Percentiles rank a stretch among this genome's conserved stretches.
These are phyloP conservation scores for Dittrichia graveolens DNA, from an alignment of 129 eudicot species.

Conservation along the genomic window DNA sequence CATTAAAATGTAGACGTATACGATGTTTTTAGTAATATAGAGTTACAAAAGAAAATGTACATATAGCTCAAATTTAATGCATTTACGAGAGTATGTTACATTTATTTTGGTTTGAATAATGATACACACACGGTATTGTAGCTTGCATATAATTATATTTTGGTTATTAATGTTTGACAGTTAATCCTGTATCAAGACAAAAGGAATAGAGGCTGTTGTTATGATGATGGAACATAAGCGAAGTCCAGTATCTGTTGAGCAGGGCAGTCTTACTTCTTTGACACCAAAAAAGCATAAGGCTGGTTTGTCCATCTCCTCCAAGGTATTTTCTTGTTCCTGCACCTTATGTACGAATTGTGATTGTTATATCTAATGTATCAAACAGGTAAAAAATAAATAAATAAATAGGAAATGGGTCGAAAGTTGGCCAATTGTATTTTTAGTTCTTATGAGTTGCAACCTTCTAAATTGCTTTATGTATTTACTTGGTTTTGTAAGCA, in stretches of 20 bases:
- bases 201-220: conserved; percentile 15
- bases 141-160: background rate
- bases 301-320: conserved; percentile 66
- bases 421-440: background rate
- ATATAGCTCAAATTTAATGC: no score
- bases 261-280: conserved; percentile 56
- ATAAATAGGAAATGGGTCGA: background rate
- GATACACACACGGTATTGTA: background rate
- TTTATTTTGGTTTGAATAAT: background rate
- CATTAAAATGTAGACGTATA: no score
- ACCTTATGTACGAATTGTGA: background rate
- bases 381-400: background rate
- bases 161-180: background rate
- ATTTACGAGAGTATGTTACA: no score
- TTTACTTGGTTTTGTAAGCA: background rate
- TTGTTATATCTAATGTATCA: background rate
- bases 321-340: conserved; percentile 43
- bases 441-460: background rate
- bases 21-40: background rate
- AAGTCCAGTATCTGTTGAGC: conserved; percentile 65
- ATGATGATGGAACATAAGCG: conserved; percentile 83
- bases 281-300: conserved; percentile 69
- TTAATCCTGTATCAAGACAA: conserved; percentile 20
- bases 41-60: background rate
- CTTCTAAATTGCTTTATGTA: background rate